Percentiles rank a stretch among this genome's conserved stretches.
phyloP scores from a whole-genome alignment of 805 yeast species.

The Cyberlindnera bimundalis region DNA sequence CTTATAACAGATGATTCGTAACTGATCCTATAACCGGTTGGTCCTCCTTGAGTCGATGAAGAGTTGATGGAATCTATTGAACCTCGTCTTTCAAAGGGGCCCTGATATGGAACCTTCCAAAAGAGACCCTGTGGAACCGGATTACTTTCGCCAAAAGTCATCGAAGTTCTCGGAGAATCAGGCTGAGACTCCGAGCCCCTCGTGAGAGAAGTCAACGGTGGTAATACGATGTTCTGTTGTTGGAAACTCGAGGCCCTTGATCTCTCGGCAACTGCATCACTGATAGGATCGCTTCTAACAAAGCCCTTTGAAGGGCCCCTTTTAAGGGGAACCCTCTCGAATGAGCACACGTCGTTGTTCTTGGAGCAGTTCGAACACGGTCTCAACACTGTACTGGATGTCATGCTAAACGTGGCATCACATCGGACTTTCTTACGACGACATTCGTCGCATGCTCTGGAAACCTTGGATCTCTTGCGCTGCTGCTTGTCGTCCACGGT shows the following conservation, averaged over 20 bases:
- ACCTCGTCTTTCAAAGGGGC: conserved; percentile 27
- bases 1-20: conserved; percentile 25
- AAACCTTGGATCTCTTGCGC: conserved; percentile 66
- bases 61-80: conserved; percentile 26
- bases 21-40: conserved; percentile 10
- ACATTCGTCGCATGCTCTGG: conserved; percentile 81
- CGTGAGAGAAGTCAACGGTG: conserved; percentile 20
- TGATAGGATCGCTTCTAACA: conserved; percentile 24
- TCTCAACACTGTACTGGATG: conserved; percentile 45
- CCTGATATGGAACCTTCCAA: conserved; percentile 30
- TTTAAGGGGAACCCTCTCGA: conserved; percentile 68
- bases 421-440: conserved; percentile 70
- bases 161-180: conserved; percentile 8
- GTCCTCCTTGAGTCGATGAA: conserved; percentile 18
- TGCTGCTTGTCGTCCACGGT: no score
- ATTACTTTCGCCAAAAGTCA: not conserved
- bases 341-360: conserved; percentile 59
- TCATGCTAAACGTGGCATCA: conserved; percentile 51
- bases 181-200: conserved; percentile 10
- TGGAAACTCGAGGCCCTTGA: conserved; percentile 19
- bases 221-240: conserved; percentile 16
- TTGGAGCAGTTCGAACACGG: conserved; percentile 62
- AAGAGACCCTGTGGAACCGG: conserved; percentile 25
- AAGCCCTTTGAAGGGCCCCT: conserved; percentile 80
- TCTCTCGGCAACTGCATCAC: conserved; percentile 13